Evolutionary conservation across 202 grass and related monocot species (phyloP), one percentile per base, ranked within the genome.

Genomic region (Panicum hallii): DNA sequence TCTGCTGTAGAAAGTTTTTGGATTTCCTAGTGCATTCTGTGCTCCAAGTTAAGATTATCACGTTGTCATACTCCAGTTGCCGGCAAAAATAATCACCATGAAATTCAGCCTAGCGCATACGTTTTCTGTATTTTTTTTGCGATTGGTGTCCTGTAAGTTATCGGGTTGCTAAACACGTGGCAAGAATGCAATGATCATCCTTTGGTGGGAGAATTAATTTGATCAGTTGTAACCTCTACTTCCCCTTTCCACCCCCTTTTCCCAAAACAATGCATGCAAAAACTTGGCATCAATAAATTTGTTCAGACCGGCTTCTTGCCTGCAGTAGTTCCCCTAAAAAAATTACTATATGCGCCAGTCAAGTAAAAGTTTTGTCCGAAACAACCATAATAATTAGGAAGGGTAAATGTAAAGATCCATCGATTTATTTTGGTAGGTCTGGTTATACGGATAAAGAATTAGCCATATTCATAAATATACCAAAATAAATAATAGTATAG

Each of bases 51-150:
- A 22, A 57, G 55, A 20, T 22, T 57, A 63, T 6, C 48, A 63
- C 47, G 44, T 75, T 75, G 50, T 40, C 60, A 53, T 84, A 76
- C 42, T 50, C 16, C 48, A 74, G 45, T 46, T 65, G 30, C 55
- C 70, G 17, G 54, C 19, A 20, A 48, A 55, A 20, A 55, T 70
- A 85, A 83, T 74, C 42, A 80, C 64, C 77, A n/a, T 44, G 66
- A 69, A 22, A 23, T 44, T 69, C 42, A 26, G 9, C 45, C 9
- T 44, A 44, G 41, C 53, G 72, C 83, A 78, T 80, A 52, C 4
- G 16, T 82, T 63, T 16, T 36, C 34, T 64, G 11, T 26, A 2
- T 26, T 26, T 26, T 26, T 26, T 26, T 26, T 26, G 26, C 26
- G 26, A 26, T 22, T 15, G 14, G 16, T 12, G 28, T 74, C 38